A percentile compares a stretch with the other conserved stretches of the same genome.
Conservation (phyloP, 1,139 yeast genomes). For the Blastobotrys proliferans region DNA sequence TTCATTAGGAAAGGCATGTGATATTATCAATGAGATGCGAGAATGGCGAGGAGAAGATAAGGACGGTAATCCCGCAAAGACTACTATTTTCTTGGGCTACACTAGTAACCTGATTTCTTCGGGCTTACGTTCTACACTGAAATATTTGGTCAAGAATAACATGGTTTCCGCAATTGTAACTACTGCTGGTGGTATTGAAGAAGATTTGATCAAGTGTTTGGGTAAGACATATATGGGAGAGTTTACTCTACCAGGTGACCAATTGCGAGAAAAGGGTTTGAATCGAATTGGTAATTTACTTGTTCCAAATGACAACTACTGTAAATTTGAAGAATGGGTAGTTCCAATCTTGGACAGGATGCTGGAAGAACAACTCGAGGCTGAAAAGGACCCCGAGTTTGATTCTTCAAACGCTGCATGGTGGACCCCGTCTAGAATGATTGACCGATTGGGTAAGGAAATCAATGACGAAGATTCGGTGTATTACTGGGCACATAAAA, state of each 20-base stretch:
- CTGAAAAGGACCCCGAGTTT: slow-evolving; percentile 46
- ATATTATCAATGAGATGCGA: slow-evolving; percentile 87
- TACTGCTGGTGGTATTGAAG: slow-evolving; percentile 97
- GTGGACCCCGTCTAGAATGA: slow-evolving; percentile 93
- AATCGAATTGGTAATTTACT: slow-evolving; percentile 94
- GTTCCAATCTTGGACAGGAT: slow-evolving; percentile 85
- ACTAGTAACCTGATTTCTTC: slow-evolving; percentile 96
- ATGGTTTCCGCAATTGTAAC: slow-evolving; percentile 94
- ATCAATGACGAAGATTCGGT: slow-evolving; percentile 93
- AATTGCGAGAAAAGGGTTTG: slow-evolving; percentile 89
- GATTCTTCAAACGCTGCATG: slow-evolving; percentile 56
- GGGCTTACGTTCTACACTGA: slow-evolving; percentile 86
- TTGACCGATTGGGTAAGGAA: slow-evolving; percentile 91
- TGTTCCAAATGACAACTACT: slow-evolving; percentile 96
- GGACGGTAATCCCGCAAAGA: slow-evolving; percentile 63
- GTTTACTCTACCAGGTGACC: slow-evolving; percentile 72
- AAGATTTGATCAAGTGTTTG: slow-evolving; percentile 89
- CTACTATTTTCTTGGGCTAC: slow-evolving; percentile 92
- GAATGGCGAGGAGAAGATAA: slow-evolving; percentile 88
- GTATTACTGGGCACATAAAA: slow-evolving; percentile 95
- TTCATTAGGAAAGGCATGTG: slow-evolving; percentile 80
- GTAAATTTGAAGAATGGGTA: slow-evolving; percentile 97
- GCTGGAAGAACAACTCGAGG: slow-evolving; percentile 83
- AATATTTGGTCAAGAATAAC: slow-evolving; percentile 86
- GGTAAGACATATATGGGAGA: slow-evolving; percentile 97